A percentile compares a stretch with the other conserved stretches of the same genome.
Evolutionary conservation across 148 eudicot genomes (phyloP).

Genomic region (Dysphania ambrosioides): DNA sequence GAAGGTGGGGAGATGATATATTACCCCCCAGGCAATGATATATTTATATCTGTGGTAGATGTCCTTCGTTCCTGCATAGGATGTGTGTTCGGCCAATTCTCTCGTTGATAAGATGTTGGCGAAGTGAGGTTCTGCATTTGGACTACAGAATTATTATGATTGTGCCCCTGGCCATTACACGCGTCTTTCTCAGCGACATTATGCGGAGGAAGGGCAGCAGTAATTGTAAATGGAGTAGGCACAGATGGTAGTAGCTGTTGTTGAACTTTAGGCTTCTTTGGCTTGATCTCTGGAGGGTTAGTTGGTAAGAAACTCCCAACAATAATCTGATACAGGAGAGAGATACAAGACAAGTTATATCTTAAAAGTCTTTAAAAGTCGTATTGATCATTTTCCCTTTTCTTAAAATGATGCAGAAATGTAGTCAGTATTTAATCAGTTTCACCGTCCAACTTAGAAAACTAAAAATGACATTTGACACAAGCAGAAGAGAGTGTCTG

Average conservation of each 20-base stretch:
- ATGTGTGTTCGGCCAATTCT: conserved; percentile 36
- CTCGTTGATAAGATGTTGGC: conserved; percentile 31
- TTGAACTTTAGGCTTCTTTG: conserved; percentile 38
- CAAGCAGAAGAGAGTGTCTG: not conserved
- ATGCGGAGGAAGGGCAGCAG: conserved; percentile 25
- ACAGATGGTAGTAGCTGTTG: conserved; percentile 16
- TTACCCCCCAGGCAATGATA: conserved; percentile 51
- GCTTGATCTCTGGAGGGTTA: conserved; percentile 38
- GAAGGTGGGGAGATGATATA: not conserved
- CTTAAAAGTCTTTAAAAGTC: not conserved
- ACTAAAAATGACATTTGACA: not conserved
- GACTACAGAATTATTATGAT: conserved; percentile 21
- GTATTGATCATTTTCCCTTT: no score
- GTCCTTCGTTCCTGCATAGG: conserved; percentile 38
- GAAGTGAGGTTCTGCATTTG: conserved; percentile 26
- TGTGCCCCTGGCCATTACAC: conserved; percentile 36
- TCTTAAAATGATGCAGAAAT: not conserved
- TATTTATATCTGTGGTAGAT: conserved; percentile 42
- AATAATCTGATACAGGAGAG: conserved; percentile 30
- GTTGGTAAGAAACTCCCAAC: conserved; percentile 51
- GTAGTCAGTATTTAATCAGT: not conserved
- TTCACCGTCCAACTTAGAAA: not conserved
- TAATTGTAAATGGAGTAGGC: conserved; percentile 29
- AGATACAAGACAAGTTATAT: not conserved
- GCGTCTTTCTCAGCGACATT: conserved; percentile 31